Base-by-base conservation (phyloP, 2,329 filamentous ascomycete genomes). In the Bipolaris sorokiniana region DNA sequence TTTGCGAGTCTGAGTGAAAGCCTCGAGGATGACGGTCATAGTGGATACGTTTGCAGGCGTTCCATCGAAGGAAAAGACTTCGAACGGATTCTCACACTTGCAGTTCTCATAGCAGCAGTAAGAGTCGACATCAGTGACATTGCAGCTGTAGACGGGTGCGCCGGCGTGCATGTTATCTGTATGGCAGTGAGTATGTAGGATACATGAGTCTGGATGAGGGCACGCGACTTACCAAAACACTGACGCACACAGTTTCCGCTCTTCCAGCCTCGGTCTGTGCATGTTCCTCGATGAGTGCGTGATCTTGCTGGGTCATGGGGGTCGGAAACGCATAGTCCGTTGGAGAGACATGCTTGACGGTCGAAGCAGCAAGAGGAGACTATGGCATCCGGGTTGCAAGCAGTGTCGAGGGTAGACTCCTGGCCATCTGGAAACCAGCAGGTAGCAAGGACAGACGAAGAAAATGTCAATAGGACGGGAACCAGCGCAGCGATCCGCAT, bases 71-170 rank as follows among this genome's bases (percentile, higher is more conserved):
- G 56, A 51, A 40, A 70, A 71, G n/a, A 61, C 61, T 26, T 70
- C 63, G 46, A 54, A 69, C 9, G 53, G 45, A n/a, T 50, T 48
- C 5, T 53, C 56, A 47, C 68, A 72, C 52, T 68, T 49, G 56
- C 69, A 71, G 41, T 65, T 58, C 23, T 72, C 67, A 33, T 58
- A 66, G 42, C 69, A 72, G 59, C 69, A 72, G 51, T 72, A 72
- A 0, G 64, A 64, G 49, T 72, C 65, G 2, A 49, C 45, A 40
- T 42, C 56, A 5, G 69, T 72, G 11, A 56, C 33, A 37, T 72
- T 72, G 46, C 69, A 72, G 45, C 61, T 60, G 51, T 68, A 71
- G 7, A 71, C 69, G 4, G 62, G 61, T 2, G 56, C 62, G 40
- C 69, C 69, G 44, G 68, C 66, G 46, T 70, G 57, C 22, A 61